phyloP scores from a whole-genome alignment of 2,329 filamentous ascomycete species.

The Nigrospora sphaerica region DNA sequence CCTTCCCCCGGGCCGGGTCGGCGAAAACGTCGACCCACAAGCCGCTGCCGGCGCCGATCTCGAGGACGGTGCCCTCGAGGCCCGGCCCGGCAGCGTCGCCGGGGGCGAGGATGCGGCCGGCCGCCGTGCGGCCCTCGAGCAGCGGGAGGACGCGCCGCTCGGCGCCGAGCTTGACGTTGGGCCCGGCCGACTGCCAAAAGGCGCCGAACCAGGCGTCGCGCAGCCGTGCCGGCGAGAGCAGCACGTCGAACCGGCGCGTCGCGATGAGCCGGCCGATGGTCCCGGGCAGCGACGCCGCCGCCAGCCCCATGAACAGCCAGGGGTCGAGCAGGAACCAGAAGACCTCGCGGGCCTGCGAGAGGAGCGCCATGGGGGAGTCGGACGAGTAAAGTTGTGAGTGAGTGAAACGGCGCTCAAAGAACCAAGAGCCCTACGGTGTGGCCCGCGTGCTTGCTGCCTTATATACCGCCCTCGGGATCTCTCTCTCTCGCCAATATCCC shows the following conservation, averaged over 20 bases:
- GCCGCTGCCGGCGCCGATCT: conserved; percentile 56
- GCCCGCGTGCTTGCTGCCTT: too few species aligned
- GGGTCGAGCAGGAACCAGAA: conserved; percentile 1
- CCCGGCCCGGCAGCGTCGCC: conserved; percentile 25
- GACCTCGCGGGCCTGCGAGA: neutral
- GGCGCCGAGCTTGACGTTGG: conserved; percentile 35
- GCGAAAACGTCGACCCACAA: conserved; percentile 51
- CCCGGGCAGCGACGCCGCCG: conserved; percentile 40
- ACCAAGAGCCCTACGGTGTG: too few species aligned
- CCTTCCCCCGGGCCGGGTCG: conserved; percentile 14
- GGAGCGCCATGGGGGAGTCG: neutral
- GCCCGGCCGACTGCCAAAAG: conserved; percentile 53
- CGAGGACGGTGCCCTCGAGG: conserved; percentile 46
- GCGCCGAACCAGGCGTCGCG: conserved; percentile 49
- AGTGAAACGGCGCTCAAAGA: too few species aligned
- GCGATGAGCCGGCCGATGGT: conserved; percentile 38
- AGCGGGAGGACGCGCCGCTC: conserved; percentile 42
- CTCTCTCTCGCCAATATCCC: too few species aligned
- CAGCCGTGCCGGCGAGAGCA: conserved; percentile 34
- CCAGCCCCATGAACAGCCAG: conserved; percentile 44
- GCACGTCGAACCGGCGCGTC: conserved; percentile 23
- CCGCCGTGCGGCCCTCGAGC: conserved; percentile 38
- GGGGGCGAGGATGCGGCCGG: conserved; percentile 27
- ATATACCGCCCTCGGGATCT: too few species aligned
- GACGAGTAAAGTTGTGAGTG: too few species aligned